Conservation (phyloP, 2,329 filamentous ascomycete genomes). For the Chalaropsis thielavioides region DNA sequence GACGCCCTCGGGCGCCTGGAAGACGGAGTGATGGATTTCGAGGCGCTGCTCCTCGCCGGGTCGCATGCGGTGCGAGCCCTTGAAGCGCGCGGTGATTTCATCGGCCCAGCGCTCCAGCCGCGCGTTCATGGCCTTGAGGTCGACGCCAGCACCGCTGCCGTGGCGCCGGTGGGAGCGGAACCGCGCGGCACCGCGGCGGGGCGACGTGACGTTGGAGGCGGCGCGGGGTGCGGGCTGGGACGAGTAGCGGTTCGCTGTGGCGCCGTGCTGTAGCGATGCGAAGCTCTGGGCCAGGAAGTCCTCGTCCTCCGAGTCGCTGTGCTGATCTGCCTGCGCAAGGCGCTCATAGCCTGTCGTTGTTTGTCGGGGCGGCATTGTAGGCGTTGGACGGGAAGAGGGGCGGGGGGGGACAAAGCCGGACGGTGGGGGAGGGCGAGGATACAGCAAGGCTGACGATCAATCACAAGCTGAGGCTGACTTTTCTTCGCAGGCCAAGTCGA, state of each 20-base stretch:
- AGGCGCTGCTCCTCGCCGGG: slow-evolving; percentile 60
- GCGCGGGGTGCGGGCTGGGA: slow-evolving; percentile 42
- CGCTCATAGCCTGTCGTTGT: slow-evolving; percentile 73
- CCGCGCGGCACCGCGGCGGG: slow-evolving; percentile 20
- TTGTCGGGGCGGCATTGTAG: slow-evolving; percentile 51
- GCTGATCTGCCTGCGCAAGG: slow-evolving; percentile 66
- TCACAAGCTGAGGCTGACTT: background rate
- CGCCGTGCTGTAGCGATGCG: slow-evolving; percentile 39
- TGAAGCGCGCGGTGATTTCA: slow-evolving; percentile 95
- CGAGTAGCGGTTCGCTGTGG: slow-evolving; percentile 41
- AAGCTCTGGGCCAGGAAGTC: slow-evolving; percentile 41
- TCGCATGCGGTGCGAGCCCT: slow-evolving; percentile 44
- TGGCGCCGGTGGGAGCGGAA: slow-evolving; percentile 23
- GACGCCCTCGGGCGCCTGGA: slow-evolving; percentile 80
- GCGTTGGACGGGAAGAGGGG: background rate
- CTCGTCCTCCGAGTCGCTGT: slow-evolving; percentile 51
- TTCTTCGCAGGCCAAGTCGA: background rate
- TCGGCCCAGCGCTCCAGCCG: slow-evolving; percentile 92
- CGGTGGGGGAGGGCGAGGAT: too few species aligned
- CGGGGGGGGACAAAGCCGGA: background rate
- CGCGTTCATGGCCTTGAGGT: slow-evolving; percentile 96
- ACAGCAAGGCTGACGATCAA: background rate
- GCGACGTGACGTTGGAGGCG: slow-evolving; percentile 41
- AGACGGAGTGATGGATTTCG: slow-evolving; percentile 95
- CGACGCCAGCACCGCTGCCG: slow-evolving; percentile 72